Conservation (phyloP, 352 stramenopile species). For the Phytophthora pisi region DNA sequence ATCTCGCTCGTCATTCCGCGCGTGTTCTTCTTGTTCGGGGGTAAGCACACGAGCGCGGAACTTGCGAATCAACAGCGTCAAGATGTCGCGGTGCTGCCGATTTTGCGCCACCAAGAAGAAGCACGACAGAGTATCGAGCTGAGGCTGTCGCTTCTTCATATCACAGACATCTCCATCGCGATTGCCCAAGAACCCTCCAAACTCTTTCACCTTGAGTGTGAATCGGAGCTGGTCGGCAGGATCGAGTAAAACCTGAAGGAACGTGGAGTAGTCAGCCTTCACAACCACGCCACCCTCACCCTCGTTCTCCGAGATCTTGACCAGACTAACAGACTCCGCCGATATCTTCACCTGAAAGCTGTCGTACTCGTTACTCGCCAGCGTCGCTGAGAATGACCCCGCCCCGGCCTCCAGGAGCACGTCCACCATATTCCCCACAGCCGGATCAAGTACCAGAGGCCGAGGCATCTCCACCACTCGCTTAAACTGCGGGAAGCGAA, state of each 20-base stretch:
- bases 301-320: constrained; percentile 81
- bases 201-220: constrained; percentile 77
- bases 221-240: constrained; percentile 69
- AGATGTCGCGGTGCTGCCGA: constrained; percentile 77
- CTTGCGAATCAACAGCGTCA: constrained; percentile 72
- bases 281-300: constrained; percentile 67
- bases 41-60: constrained; percentile 62
- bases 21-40: constrained; percentile 59
- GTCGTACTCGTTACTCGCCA: constrained; percentile 79
- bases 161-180: constrained; percentile 66
- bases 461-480: constrained; percentile 60
- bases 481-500: constrained; percentile 63
- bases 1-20: constrained; percentile 64
- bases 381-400: constrained; percentile 78
- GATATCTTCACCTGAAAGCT: constrained; percentile 86
- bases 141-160: constrained; percentile 46
- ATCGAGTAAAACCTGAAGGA: constrained; percentile 79
- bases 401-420: constrained; percentile 70
- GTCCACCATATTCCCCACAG: constrained; percentile 72
- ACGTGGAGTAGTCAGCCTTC: constrained; percentile 52
- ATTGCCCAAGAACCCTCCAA: constrained; percentile 75
- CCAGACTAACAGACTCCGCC: constrained; percentile 48
- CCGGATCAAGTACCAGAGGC: constrained; percentile 59
- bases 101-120: constrained; percentile 84
- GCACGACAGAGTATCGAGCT: constrained; percentile 61